Evolutionary conservation across 495 filamentous ascomycete genomes (phyloP).

Genomic region (Xylaria sp.): DNA sequence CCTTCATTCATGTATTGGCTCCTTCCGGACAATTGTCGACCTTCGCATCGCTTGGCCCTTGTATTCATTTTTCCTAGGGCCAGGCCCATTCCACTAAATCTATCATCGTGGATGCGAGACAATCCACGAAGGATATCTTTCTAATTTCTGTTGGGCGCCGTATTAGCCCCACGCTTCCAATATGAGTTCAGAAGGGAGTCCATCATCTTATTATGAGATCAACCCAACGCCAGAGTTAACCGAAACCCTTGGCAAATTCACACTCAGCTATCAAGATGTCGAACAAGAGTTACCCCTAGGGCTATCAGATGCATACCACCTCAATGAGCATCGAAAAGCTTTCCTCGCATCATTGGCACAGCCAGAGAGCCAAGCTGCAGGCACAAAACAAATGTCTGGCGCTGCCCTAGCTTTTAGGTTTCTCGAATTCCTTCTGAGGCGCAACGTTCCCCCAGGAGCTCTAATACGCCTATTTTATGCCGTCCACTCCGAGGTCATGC

Average conservation of each 20-base stretch:
- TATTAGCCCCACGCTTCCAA: neutral
- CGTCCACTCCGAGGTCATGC: constrained; percentile 15
- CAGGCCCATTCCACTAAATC: neutral
- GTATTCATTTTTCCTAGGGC: neutral
- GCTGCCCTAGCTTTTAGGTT: constrained; percentile 16
- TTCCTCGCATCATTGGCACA: constrained; percentile 9
- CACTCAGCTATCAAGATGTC: constrained; percentile 15
- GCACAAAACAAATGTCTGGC: constrained; percentile 1
- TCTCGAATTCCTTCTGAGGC: constrained; percentile 14
- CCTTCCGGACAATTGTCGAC: neutral
- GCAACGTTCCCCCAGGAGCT: constrained; percentile 7
- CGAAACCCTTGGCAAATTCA: constrained; percentile 20
- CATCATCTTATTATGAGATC: constrained; percentile 23
- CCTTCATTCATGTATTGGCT: neutral
- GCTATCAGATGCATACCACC: constrained; percentile 14
- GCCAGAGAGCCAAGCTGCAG: neutral
- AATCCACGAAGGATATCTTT: neutral
- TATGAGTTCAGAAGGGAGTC: constrained; percentile 17
- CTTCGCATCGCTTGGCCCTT: neutral
- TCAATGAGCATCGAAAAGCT: constrained; percentile 2
- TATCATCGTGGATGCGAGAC: neutral
- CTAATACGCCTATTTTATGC: constrained; percentile 18
- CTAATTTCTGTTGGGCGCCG: neutral
- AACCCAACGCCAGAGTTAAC: constrained; percentile 20
- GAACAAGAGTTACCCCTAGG: constrained; percentile 20